Percentiles rank a stretch among this genome's conserved stretches.
Evolutionary conservation across 805 yeast species (phyloP).

Genomic region (Metschnikowia lochheadii): DNA sequence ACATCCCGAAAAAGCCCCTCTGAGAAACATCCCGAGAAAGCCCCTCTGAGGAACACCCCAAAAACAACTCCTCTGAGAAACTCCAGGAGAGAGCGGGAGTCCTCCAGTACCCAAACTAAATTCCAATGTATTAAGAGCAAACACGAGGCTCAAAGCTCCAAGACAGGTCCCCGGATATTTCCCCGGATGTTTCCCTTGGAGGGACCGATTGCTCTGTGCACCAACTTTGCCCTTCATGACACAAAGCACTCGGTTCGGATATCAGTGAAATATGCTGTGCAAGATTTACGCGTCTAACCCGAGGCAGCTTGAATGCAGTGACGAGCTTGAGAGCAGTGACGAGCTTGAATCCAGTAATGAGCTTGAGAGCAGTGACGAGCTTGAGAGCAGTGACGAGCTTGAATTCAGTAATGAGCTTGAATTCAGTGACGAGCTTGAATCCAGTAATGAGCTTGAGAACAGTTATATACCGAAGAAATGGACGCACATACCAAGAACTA

Average conservation of each 20-base stretch:
- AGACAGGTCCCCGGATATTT: background rate
- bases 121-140: conserved; percentile 1
- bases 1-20: no score
- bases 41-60: no score
- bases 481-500: background rate
- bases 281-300: conserved; percentile 2
- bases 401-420: no score
- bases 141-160: background rate
- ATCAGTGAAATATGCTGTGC: conserved; percentile 6
- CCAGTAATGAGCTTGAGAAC: no score
- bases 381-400: no score
- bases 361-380: no score
- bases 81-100: background rate
- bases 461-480: background rate
- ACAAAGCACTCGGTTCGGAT: conserved; percentile 8
- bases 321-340: background rate
- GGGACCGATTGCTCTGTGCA: no score
- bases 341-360: no score
- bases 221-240: conserved; percentile 8
- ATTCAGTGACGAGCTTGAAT: no score
- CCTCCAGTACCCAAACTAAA: background rate
- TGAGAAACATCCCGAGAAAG: background rate
- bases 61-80: no score
- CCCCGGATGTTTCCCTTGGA: conserved; percentile 10
- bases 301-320: background rate